Evolutionary conservation across 1,284 basidiomycete species (phyloP).

Genomic region (Agroathelia rolfsii): DNA sequence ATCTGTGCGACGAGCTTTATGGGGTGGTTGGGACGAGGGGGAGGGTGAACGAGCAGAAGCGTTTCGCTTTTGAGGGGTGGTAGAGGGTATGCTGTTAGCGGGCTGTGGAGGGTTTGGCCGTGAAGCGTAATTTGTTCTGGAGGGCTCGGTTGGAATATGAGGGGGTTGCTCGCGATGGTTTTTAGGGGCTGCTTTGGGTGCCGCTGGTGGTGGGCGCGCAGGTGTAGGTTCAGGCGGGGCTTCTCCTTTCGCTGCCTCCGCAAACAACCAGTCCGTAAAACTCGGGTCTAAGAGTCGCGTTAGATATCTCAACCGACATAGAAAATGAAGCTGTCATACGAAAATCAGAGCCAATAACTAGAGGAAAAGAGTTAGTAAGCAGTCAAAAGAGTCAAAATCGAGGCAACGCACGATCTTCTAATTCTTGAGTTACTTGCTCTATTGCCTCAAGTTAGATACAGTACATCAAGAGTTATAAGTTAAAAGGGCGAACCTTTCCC

Average conservation of each 20-base stretch:
- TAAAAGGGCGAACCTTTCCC: slow-evolving; percentile 47
- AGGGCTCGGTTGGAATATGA: slow-evolving; percentile 8
- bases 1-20: slow-evolving; percentile 61
- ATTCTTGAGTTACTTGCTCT: slow-evolving; percentile 76
- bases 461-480: slow-evolving; percentile 13
- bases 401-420: slow-evolving; percentile 65
- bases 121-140: slow-evolving; percentile 13
- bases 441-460: too few species aligned
- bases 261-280: slow-evolving; percentile 81
- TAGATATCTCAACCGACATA: slow-evolving; percentile 3
- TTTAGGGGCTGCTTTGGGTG: slow-evolving; percentile 25
- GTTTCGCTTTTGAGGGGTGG: slow-evolving; percentile 52
- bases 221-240: slow-evolving; percentile 21
- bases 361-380: slow-evolving; percentile 14
- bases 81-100: slow-evolving; percentile 37
- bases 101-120: slow-evolving; percentile 20
- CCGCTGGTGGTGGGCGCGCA: slow-evolving; percentile 24
- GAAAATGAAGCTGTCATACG: slow-evolving; percentile 31
- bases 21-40: slow-evolving; percentile 44
- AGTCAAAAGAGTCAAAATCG: slow-evolving; percentile 9
- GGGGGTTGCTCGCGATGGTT: slow-evolving; percentile 22
- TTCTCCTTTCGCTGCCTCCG: slow-evolving; percentile 60
- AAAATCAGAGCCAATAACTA: slow-evolving; percentile 74
- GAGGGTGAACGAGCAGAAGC: slow-evolving; percentile 69
- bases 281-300: slow-evolving; percentile 41